Evolutionary conservation across 805 yeast species (phyloP).

Genomic region (Yamadazyma endophytica): DNA sequence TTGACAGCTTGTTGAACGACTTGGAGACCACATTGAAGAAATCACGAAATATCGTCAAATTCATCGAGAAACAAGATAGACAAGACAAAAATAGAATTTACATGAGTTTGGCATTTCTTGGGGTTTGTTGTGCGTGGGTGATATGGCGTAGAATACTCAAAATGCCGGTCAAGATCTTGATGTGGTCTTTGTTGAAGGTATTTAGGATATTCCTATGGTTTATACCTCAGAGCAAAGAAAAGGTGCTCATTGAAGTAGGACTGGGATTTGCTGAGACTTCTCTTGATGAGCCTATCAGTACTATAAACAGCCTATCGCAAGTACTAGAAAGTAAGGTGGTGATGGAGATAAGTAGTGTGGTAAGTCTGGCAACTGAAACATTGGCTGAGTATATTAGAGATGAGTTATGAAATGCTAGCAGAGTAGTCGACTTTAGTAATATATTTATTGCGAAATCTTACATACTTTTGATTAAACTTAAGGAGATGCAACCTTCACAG

Average conservation of each 20-base stretch:
- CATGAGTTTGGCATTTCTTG: conserved; percentile 42
- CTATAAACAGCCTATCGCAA: too few species aligned
- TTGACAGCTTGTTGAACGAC: conserved; percentile 38
- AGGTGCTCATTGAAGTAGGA: conserved; percentile 1
- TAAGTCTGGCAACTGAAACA: not conserved
- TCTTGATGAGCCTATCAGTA: too few species aligned
- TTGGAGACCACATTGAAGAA: conserved; percentile 39
- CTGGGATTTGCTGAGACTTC: too few species aligned
- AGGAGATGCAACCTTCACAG: conserved; percentile 42
- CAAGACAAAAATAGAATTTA: conserved; percentile 47
- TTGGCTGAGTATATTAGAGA: too few species aligned
- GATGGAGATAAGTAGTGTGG: not conserved
- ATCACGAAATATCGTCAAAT: conserved; percentile 44
- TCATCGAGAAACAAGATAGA: conserved; percentile 50
- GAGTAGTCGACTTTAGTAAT: too few species aligned
- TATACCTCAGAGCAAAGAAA: conserved; percentile 6
- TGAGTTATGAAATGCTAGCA: too few species aligned
- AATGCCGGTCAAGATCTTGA: conserved; percentile 38
- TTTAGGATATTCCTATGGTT: conserved; percentile 24
- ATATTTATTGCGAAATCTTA: too few species aligned
- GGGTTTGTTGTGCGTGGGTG: conserved; percentile 45
- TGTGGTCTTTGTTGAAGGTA: conserved; percentile 45
- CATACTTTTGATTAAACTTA: conserved; percentile 2
- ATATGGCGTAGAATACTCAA: conserved; percentile 46
- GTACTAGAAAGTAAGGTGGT: not conserved